Evolutionary conservation across 2,329 filamentous ascomycete species (phyloP), one percentile per base, ranked within the genome.

Genomic region (Talaromyces pinophilus): DNA sequence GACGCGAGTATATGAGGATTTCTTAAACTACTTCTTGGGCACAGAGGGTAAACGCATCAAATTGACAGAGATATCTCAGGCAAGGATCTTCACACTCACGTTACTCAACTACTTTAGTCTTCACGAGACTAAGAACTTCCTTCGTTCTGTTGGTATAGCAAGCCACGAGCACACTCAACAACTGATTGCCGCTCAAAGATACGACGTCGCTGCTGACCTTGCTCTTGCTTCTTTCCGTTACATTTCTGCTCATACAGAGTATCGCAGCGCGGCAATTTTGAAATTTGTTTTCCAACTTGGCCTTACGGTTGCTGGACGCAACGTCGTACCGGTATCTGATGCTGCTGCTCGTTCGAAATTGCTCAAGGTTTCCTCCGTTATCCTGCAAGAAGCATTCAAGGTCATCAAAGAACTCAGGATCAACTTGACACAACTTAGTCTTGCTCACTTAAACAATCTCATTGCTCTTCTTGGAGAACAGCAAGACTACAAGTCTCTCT

Each of bases 391-490:
- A 63, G 79, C 79, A 1, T 71, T 83, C 1, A 71, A 74, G 1
- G 77, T 81, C 48, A 75, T 80, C 69, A 74, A 74, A 62, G 74
- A 73, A 4, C 71, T 79, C 54, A 77, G 81, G 40, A 77, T 83
- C 70, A 80, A 81, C 69, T 74, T 83, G 33, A 76, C 79, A 13
- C 76, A 79, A 55, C 73, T 83, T 59, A 71, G 68, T 61, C 74
- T 82, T 42, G 71, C 73, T 38, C 76, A 83, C 62, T 70, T 83
- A 30, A 82, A 80, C 71, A 76, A 75, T 35, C 69, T 84, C 22
- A 78, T 81, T 19, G 74, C 72, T 7, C 70, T 83, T 0, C 74
- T 84, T 10, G 81, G 81, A 61, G 79, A 81, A 64, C 80, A 82
- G 66, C 62, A 79, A 57, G 80, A 84, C 69, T 82, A 82, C 72